phyloP scores from a whole-genome alignment of 2,329 filamentous ascomycete genomes.

The Purpureocillium takamizusanense region DNA sequence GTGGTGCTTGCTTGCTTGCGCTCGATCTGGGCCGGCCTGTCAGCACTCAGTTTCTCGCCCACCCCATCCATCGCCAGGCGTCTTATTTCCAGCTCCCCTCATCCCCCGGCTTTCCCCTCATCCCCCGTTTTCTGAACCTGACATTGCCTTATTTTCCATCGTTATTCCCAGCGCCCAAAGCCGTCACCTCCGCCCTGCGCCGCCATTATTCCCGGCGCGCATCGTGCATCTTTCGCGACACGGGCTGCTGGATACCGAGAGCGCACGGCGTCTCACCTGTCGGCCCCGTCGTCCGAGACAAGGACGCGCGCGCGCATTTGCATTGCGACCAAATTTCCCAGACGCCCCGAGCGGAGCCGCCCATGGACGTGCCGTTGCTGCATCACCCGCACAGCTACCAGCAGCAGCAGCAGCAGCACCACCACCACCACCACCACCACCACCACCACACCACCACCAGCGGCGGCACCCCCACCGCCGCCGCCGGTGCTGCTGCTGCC shows the following conservation, averaged over 20 bases:
- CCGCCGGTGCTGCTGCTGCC: too few relatives aligned
- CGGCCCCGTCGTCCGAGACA: too few relatives aligned
- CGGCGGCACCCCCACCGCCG: slow-evolving; percentile 5
- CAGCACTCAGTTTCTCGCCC: slow-evolving; percentile 2
- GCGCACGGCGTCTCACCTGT: too few relatives aligned
- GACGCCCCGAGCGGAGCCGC: background rate
- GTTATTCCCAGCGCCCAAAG: slow-evolving; percentile 22
- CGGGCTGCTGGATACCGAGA: too few relatives aligned
- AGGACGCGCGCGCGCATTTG: too few relatives aligned
- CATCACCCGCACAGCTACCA: slow-evolving; percentile 7
- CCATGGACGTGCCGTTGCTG: slow-evolving; percentile 17
- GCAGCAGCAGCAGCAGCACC: background rate
- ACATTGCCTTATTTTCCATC: background rate
- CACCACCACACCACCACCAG: background rate
- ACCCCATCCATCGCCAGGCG: background rate
- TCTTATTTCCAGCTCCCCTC: slow-evolving; percentile 8
- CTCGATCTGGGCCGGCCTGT: background rate
- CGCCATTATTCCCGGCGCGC: slow-evolving; percentile 4
- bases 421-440: background rate
- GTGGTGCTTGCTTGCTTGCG: too few relatives aligned
- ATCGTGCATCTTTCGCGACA: too few relatives aligned
- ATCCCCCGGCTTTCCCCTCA: slow-evolving; percentile 7
- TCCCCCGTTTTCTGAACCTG: slow-evolving; percentile 9
- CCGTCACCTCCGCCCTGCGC: slow-evolving; percentile 1
- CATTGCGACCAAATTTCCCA: too few relatives aligned